Evolutionary conservation across 257 asterid species (phyloP), one percentile per base, ranked within the genome.

Genomic region (Eucommia ulmoides): DNA sequence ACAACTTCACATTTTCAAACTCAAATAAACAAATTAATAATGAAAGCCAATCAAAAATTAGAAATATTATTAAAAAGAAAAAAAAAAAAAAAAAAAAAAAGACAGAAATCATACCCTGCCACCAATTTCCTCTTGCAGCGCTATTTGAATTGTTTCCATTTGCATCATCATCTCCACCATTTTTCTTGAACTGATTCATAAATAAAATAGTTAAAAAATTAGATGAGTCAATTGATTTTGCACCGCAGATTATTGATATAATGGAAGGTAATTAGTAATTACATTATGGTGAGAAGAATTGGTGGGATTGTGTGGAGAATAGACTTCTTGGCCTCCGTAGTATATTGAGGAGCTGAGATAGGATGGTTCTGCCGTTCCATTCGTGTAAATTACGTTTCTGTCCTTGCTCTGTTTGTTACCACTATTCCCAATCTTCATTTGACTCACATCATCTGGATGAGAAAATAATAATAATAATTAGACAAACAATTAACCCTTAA

Each of bases 51-150:
- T n/a, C n/a, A 29, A 5, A 15, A 7, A 35, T 50, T 51, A 20
- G 10, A 45, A 41, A n/a, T 3, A 23, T 49, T 22, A 33, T 52
- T 16, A 24, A 15, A 26, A 41, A 1, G 23, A 41, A 19, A 18
- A 22, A 29, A 29, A 29, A 5, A 7, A 10, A 44, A 1, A 8
- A 26, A 14, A 1, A 0, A 23, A 20, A 22, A 15, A 46, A 1
- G 20, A 19, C 0, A 9, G 24, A 8, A 17, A 10, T 20, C 64
- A 38, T 74, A 79, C 91, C 94, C 69, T 79, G 71, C 96, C 94
- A 85, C 96, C 94, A 86, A 51, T 86, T 78, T 65, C 96, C 94
- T 72, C 93, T 72, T 1, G 94, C 75, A 49, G 88, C 96, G 53
- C 71, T 50, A 20, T 61, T 72, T 20, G 77, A 54, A 54, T 71